Evolutionary conservation across 257 asterid genomes (phyloP), one percentile per base, ranked within the genome.

Genomic region (Fraxinus quadrangulata): DNA sequence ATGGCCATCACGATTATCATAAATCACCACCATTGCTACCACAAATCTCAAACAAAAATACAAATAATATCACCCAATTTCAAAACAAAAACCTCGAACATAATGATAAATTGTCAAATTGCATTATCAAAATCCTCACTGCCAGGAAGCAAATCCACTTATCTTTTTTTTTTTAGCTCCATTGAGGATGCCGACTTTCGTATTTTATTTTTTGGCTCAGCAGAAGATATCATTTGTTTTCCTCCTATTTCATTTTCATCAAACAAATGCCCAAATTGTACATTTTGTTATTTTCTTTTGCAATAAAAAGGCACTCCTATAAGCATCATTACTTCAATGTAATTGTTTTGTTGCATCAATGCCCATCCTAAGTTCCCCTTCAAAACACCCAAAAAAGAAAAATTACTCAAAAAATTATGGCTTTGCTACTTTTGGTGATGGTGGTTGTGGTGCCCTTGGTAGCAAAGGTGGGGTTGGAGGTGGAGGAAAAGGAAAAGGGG

Each of bases 311-410:
- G 99, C 98, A 75, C 93, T 79, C 66, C 98, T 75, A 47, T 96
- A 96, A 0, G 98, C 97, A 45, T 90, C 97, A 72, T 96, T 0
- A 98, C 99, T 77, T 93, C 97, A 0, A 86, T 70, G 86, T 93
- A 92, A 79, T 92, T 93, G 89, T 85, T 89, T 69, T 93, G 97
- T 84, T 96, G 99, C 99, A 96, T 96, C 85, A 93, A 39, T 1
- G 99, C 99, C 99, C 99, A 96, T 30, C 99, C 99, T 74, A 96
- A 82, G 80, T 96, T 96, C 33, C 99, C 99, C 99, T 95, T 80
- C 74, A 78, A 31, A 68, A 70, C 0, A 61, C 14, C 10, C 31
- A 70, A 16, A 24, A 66, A 28, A 14, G 1, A 71, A 31, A 31
- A 8, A 8, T n/a, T 67, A 28, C 30, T 28, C 30, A 28, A 28